phyloP scores from a whole-genome alignment of 495 filamentous ascomycete genomes.

The Melanomma pulvis-pyrius region DNA sequence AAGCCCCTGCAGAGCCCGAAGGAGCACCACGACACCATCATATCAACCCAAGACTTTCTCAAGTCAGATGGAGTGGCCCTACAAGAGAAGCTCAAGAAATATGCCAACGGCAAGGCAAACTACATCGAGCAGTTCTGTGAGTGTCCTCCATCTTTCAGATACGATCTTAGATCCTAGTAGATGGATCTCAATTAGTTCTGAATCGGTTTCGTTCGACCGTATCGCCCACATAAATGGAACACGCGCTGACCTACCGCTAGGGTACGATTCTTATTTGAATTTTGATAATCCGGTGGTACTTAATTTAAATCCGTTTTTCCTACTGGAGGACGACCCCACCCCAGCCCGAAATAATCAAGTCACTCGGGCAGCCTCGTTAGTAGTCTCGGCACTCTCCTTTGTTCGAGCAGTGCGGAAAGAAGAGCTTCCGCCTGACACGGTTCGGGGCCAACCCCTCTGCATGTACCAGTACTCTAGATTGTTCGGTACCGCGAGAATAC shows the following conservation, averaged over 20 bases:
- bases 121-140: slow-evolving; percentile 99
- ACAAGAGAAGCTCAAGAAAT: slow-evolving; percentile 87
- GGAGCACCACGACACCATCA: slow-evolving; percentile 81
- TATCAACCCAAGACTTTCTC: slow-evolving; percentile 83
- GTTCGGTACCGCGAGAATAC: slow-evolving; percentile 93
- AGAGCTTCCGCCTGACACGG: slow-evolving; percentile 86
- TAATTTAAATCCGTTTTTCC: slow-evolving; percentile 97
- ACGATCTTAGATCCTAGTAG: slow-evolving; percentile 4
- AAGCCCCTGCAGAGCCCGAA: slow-evolving; percentile 76
- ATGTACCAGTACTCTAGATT: slow-evolving; percentile 98
- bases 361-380: slow-evolving; percentile 88
- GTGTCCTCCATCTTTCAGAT: slow-evolving; percentile 43
- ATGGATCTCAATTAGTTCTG: slow-evolving; percentile 22
- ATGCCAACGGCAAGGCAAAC: slow-evolving; percentile 89
- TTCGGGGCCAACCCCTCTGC: slow-evolving; percentile 80
- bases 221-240: slow-evolving; percentile 1
- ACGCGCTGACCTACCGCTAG: slow-evolving; percentile 51
- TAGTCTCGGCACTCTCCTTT: slow-evolving; percentile 86
- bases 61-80: slow-evolving; percentile 80
- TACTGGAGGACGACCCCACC: slow-evolving; percentile 96
- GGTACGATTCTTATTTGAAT: slow-evolving; percentile 98
- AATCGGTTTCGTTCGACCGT: neutral
- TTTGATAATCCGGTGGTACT: slow-evolving; percentile 97
- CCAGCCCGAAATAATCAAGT: slow-evolving; percentile 95
- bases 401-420: slow-evolving; percentile 91